Evolutionary conservation across 129 eudicot genomes (phyloP), one percentile per base, ranked within the genome.

Genomic region (Erigeron canadensis): DNA sequence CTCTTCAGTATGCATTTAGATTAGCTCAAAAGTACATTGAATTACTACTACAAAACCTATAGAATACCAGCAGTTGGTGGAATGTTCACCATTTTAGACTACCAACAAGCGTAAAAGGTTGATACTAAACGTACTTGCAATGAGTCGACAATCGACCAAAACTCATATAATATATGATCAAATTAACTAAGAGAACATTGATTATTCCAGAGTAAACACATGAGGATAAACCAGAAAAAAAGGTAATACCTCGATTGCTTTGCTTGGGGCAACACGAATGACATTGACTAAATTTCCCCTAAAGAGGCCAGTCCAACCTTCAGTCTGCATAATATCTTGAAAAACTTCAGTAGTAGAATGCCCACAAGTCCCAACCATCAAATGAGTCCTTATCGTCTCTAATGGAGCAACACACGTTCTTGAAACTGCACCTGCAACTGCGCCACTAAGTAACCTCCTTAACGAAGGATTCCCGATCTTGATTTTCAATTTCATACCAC

Each of bases 281-380:
- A 90, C 97, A 75, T 90, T 90, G 48, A 90, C 83, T 75, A 90
- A 72, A 80, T 91, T 91, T 1, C 95, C 97, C 77, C 91, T 80
- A 59, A 91, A 91, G 39, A 91, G 88, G 13, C 97, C 97, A 50
- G 73, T 78, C 97, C 97, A 91, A 37, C 97, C 97, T 70, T 91
- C 95, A 34, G 82, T 81, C 40, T 85, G 84, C 91, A 91, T 91
- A 45, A 91, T 87, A 77, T 84, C 81, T 62, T 81, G 81, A 61
- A 91, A 91, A 64, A 91, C 97, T 77, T 91, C 97, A 4, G 73
- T 64, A 12, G 77, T 71, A 11, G 91, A 87, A 47, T 85, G 82
- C 8, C 97, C 97, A 47, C 88, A 73, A 75, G 88, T 91, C 64
- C 97, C 97, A 1, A 91, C 91, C 97, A 91, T 91, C 82, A 91